Evolutionary conservation across 1,284 basidiomycete genomes (phyloP), one percentile per base, ranked within the genome.

Genomic region (Leccinum pachyderme): DNA sequence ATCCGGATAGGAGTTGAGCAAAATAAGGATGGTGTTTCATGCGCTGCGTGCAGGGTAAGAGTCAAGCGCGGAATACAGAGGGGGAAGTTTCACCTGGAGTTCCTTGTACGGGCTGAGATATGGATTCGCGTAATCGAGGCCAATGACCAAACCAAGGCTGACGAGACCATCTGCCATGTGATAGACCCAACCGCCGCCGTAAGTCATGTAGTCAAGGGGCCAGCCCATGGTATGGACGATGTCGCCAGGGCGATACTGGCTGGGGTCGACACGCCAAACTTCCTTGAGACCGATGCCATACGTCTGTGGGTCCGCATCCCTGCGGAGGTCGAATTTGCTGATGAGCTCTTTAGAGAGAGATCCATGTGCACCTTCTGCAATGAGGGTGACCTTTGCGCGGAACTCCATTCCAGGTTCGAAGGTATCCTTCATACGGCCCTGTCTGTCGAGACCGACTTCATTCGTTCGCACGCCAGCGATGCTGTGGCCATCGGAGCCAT

Each of bases 321-420:
- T 77, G 25, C 94, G 80, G 32, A 98, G 78, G 52, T 87, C 79
- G 73, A 96, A 95, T 67, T 86, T 83, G 50, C 80, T 79, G 59
- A 95, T 87, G 9, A 88, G 82, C 61, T 88, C 81, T 73, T 98
- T 96, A 12, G 91, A 87, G 29, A 99, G 79, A 4, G 88, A 92
- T 1, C 97, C 96, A 65, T 98, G 96, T 9, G 95, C 93, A 48
- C 96, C 97, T 72, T 99, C 97, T 0, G 93, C 95, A 50, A 99
- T 82, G n/a, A 99, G 80, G 0, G 95, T 97, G 47, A 96, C 88
- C 68, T 92, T 95, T 37, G 96, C 89, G 55, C 89, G 87, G 77
- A 99, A 99, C 61, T 93, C 88, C 94, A 99, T 98, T 3, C 96
- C 96, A 1, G 95, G 93, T 72, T 98, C 95, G 68, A 95, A 99